Conservation (phyloP, 2,329 filamentous ascomycete genomes). For the Drechslera avenae region DNA sequence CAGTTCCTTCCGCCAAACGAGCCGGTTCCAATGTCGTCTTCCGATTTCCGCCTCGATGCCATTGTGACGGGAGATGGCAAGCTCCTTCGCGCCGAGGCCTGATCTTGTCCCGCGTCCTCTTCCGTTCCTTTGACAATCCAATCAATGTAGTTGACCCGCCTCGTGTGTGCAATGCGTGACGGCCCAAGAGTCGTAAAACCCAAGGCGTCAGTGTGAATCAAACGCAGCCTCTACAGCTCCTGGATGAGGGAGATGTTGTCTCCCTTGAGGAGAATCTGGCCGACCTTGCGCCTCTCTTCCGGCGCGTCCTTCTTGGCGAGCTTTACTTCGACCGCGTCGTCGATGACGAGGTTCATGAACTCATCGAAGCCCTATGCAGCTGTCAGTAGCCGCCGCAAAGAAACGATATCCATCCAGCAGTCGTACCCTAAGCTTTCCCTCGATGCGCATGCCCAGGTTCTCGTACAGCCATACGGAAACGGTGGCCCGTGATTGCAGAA, state of each 20-base stretch:
- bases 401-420: neutral
- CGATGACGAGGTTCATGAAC: slow-evolving; percentile 98
- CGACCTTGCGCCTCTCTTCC: slow-evolving; percentile 77
- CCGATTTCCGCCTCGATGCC: slow-evolving; percentile 81
- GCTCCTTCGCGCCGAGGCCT: slow-evolving; percentile 39
- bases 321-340: slow-evolving; percentile 92
- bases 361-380: slow-evolving; percentile 85
- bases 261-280: slow-evolving; percentile 84
- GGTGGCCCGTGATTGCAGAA: slow-evolving; percentile 80
- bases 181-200: neutral
- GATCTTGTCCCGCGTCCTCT: slow-evolving; percentile 5
- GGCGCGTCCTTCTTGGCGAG: slow-evolving; percentile 78
- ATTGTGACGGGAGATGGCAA: slow-evolving; percentile 73
- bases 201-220: slow-evolving; percentile 14
- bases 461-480: slow-evolving; percentile 98
- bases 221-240: slow-evolving; percentile 25
- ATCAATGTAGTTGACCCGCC: slow-evolving; percentile 8
- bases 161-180: slow-evolving; percentile 9
- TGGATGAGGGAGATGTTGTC: slow-evolving; percentile 85
- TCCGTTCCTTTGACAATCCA: neutral
- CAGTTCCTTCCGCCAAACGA: slow-evolving; percentile 73
- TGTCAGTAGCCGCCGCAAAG: slow-evolving; percentile 19
- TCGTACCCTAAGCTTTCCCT: slow-evolving; percentile 92
- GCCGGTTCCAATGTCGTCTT: slow-evolving; percentile 72
- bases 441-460: slow-evolving; percentile 90